phyloP scores from a whole-genome alignment of 2,329 filamentous ascomycete genomes.

The Xylariaceae sp. region DNA sequence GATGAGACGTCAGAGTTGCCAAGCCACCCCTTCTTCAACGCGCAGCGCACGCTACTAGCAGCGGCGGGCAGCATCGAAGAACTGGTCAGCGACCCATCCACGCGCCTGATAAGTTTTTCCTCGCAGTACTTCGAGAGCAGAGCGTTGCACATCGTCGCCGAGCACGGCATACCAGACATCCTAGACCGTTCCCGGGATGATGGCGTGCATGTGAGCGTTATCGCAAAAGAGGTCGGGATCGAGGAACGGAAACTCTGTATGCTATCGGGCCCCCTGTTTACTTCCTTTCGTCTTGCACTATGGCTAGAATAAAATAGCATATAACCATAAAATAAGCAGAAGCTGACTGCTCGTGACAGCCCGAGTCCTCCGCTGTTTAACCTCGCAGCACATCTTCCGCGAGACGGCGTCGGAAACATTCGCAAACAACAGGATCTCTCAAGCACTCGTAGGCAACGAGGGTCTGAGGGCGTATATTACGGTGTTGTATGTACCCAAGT shows the following conservation, averaged over 20 bases:
- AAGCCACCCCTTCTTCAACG: constrained; percentile 30
- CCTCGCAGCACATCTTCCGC: constrained; percentile 35
- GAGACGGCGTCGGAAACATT: constrained; percentile 32
- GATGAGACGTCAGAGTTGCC: constrained; percentile 6
- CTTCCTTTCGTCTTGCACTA: neutral
- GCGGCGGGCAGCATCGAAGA: constrained; percentile 35
- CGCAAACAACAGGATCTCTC: constrained; percentile 37
- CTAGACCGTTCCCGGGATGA: constrained; percentile 26
- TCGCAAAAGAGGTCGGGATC: constrained; percentile 28
- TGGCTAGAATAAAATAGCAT: too few relatives aligned
- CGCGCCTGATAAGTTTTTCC: constrained; percentile 33
- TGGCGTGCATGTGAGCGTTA: constrained; percentile 27
- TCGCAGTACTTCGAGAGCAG: constrained; percentile 36
- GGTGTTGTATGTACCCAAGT: constrained; percentile 29
- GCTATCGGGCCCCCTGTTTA: neutral
- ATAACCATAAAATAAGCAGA: too few relatives aligned
- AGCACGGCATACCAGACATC: constrained; percentile 35
- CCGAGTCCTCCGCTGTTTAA: constrained; percentile 35
- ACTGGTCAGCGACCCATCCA: constrained; percentile 33
- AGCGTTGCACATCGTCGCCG: constrained; percentile 34
- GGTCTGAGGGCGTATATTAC: constrained; percentile 35
- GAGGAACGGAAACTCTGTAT: constrained; percentile 33
- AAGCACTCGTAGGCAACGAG: constrained; percentile 34
- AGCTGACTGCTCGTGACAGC: constrained; percentile 21
- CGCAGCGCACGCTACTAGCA: constrained; percentile 32